Evolutionary conservation across 345 rosid species (phyloP), one percentile per base, ranked within the genome.

Genomic region (Conringia planisiliqua): DNA sequence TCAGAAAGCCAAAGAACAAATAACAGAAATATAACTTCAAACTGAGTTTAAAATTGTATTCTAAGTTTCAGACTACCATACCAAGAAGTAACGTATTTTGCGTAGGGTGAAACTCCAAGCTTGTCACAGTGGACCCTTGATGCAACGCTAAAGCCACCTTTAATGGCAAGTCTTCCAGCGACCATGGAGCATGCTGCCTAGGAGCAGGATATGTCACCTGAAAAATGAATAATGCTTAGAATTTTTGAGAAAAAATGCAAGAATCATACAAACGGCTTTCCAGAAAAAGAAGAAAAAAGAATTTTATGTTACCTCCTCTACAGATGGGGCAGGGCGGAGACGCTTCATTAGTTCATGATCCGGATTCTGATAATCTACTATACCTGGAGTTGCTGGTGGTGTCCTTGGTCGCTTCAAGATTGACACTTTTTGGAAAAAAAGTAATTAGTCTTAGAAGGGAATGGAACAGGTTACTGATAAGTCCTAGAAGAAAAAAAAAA

Each of bases 31-130:
- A 14, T n/a, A 42, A 66, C 26, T 36, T 35, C 47, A 66, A 17
- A 66, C 10, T 29, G 60, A 48, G 32, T 22, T 35, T 8, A 35
- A 5, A 20, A 50, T 13, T 13, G 14, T 69, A 18, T 67, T 50
- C 3, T 14, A 56, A 16, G 30, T 55, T 62, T 38, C 47, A 7
- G 55, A 73, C 42, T 27, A 61, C 44, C 66, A 74, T 88, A 93
- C 98, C 97, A 48, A 93, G 94, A 80, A 93, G 96, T 82, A 83
- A 42, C 1, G 85, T 81, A 17, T 86, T 85, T 59, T 82, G 86
- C 54, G 84, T 64, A 72, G 98, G 97, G 80, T 87, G 94, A 77
- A 93, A 91, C 73, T 89, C 97, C 96, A 93, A 82, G 97, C 98
- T 93, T 63, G 74, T 85, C 71, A 89, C 94, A 59, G 79, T 22